phyloP scores from a whole-genome alignment of 2,329 filamentous ascomycete genomes.

The Pseudocercospora vitis region DNA sequence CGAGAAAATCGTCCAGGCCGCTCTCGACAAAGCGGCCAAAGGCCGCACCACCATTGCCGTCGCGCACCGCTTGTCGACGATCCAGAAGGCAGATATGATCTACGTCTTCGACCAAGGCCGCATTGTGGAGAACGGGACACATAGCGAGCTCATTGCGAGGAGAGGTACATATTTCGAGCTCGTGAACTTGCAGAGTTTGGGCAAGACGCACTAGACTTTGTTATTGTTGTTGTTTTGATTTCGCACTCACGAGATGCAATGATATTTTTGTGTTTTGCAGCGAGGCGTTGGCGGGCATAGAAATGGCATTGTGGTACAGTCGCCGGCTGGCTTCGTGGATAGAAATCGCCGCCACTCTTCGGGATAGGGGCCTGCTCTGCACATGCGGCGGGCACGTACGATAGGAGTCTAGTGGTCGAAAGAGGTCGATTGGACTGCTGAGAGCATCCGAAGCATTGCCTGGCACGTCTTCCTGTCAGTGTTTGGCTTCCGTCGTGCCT shows the following conservation, averaged over 20 bases:
- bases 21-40: slow-evolving; percentile 77
- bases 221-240: too few relatives aligned
- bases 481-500: too few relatives aligned
- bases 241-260: too few relatives aligned
- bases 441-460: too few relatives aligned
- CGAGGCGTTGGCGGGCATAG: background rate
- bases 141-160: slow-evolving; percentile 55
- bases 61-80: slow-evolving; percentile 86
- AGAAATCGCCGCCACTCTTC: too few relatives aligned
- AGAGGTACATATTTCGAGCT: slow-evolving; percentile 45
- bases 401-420: too few relatives aligned
- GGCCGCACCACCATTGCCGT: slow-evolving; percentile 79
- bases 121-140: slow-evolving; percentile 81
- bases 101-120: slow-evolving; percentile 93
- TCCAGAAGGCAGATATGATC: slow-evolving; percentile 91
- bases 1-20: slow-evolving; percentile 78
- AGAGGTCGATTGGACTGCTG: too few relatives aligned
- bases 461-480: too few relatives aligned
- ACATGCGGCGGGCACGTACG: too few relatives aligned
- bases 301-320: too few relatives aligned
- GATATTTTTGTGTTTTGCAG: background rate
- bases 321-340: too few relatives aligned
- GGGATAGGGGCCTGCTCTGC: too few relatives aligned
- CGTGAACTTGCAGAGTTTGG: slow-evolving; percentile 42
- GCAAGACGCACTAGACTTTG: slow-evolving; percentile 28